These are phyloP conservation scores for Biscogniauxia sp. DNA, from an alignment of 2,329 filamentous ascomycete genomes.

Conservation along the genomic window DNA sequence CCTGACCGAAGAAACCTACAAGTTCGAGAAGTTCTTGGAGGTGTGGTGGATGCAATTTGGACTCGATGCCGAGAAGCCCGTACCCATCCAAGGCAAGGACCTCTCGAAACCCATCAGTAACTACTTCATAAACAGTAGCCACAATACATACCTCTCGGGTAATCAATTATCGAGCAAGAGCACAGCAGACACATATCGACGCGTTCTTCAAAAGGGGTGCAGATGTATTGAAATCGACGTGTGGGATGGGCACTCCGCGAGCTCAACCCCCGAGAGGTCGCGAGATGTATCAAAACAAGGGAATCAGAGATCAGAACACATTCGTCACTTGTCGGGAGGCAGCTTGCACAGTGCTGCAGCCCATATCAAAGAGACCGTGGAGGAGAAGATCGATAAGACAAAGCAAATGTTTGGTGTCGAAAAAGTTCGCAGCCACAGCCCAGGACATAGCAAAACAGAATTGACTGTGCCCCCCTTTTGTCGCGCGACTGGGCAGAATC, in stretches of 20 bases:
- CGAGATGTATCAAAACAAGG: constrained; percentile 37
- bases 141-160: constrained; percentile 89
- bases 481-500: constrained; percentile 10
- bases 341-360: constrained; percentile 45
- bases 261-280: constrained; percentile 30
- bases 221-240: constrained; percentile 94
- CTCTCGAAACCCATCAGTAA: constrained; percentile 71
- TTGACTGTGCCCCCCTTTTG: constrained; percentile 17
- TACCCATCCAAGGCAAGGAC: constrained; percentile 49
- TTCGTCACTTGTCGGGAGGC: constrained; percentile 45
- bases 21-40: constrained; percentile 49
- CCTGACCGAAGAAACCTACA: constrained; percentile 42
- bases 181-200: constrained; percentile 69
- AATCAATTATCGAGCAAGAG: constrained; percentile 80
- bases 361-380: constrained; percentile 35
- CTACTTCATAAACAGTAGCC: constrained; percentile 92
- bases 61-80: constrained; percentile 44
- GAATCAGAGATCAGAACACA: constrained; percentile 40
- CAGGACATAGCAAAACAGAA: constrained; percentile 27
- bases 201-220: constrained; percentile 74
- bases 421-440: constrained; percentile 28
- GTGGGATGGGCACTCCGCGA: constrained; percentile 67
- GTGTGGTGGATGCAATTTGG: constrained; percentile 44
- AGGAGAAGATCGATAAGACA: constrained; percentile 35
- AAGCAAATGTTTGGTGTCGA: constrained; percentile 30